Base-by-base conservation (phyloP, 2,329 filamentous ascomycete genomes). In the Cercospora zeina region DNA sequence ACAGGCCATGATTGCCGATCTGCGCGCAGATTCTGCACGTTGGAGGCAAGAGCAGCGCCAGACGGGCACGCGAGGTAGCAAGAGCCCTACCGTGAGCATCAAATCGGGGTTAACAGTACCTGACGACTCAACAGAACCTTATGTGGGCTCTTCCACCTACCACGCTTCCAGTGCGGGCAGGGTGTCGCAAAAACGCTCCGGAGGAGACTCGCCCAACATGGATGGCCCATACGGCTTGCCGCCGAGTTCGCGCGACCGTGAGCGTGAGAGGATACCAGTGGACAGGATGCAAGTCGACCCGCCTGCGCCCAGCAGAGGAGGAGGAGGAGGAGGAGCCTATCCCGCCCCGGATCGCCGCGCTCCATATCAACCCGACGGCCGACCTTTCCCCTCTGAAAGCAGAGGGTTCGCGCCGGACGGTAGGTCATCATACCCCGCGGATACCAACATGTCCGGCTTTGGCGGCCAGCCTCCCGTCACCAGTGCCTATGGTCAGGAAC, bases 1-100 rank as follows among this genome's bases (percentile, higher is more conserved):
- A n/a, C 68, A 78, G 80, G 77, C 79, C 70, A 82, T 82, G 80
- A 79, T 81, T 63, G 73, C 76, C 68, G 80, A 82, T 68, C 69
- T 82, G 70, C 78, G 77, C 67, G 69, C 75, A 72, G 79, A 81
- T 63, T 81, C 80, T 54, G 75, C 75, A 63, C 76, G 78, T 65
- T 82, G 79, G 79, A 70, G 71, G 58, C 71, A 75, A 69, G 74
- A 77, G 70, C 71, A 71, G 65, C 70, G 69, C 50, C 64, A 67
- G 58, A 71, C 72, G 5, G 73, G 73, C 45, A 74, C 74, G 72
- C 73, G 78, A 80, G 79, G 80, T 81, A 81, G 77, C 75, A 74
- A 69, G 64, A 73, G 69, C 75, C 74, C 74, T 74, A 66, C 69
- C 71, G 71, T 71, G 71, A 69, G 71, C 72, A 71, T 71, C 70